These are phyloP conservation scores for Microthlaspi erraticum DNA, from an alignment of 345 rosid genomes.

Conservation along the genomic window DNA sequence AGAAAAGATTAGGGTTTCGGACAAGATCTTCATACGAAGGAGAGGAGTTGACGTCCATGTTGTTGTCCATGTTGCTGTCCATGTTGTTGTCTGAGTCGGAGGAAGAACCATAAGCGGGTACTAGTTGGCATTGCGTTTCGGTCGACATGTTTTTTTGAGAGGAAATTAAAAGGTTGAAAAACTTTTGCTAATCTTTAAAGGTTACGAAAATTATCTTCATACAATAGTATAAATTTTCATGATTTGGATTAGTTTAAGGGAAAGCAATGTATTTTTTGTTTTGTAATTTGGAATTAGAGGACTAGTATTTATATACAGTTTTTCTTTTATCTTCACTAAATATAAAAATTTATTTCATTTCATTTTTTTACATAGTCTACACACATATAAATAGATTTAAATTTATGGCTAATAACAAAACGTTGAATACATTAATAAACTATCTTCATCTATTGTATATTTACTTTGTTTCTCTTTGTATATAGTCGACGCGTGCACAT, in stretches of 20 bases:
- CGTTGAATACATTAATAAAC: neutral
- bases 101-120: constrained; percentile 42
- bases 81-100: constrained; percentile 23
- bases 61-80: constrained; percentile 26
- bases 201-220: neutral
- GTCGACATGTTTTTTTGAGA: constrained; percentile 19
- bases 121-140: constrained; percentile 23
- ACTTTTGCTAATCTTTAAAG: neutral
- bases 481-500: no score
- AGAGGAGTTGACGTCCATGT: constrained; percentile 43
- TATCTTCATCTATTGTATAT: no score
- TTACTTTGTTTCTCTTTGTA: no score
- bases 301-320: constrained; percentile 4
- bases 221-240: neutral
- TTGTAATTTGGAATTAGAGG: neutral
- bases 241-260: neutral
- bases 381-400: neutral
- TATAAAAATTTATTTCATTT: neutral
- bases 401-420: neutral
- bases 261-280: neutral
- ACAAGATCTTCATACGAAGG: constrained; percentile 53
- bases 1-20: constrained; percentile 61
- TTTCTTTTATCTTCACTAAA: neutral
- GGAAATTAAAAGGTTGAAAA: neutral
- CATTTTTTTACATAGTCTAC: neutral